These are phyloP conservation scores for Davidsoniella eucalypti DNA, from an alignment of 2,329 filamentous ascomycete genomes.

Conservation along the genomic window DNA sequence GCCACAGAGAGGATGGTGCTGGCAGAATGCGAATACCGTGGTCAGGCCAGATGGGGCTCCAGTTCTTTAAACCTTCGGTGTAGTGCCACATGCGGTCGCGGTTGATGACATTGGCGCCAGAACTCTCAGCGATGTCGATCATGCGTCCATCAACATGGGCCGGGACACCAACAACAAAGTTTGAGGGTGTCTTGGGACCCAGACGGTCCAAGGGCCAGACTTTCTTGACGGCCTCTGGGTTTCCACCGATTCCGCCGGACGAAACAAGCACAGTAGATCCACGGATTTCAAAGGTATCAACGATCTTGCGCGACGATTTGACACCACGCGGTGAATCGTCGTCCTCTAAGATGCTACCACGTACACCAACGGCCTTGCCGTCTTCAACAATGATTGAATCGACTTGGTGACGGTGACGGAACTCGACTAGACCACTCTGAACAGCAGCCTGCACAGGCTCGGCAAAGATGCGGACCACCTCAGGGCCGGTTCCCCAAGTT, in stretches of 20 bases:
- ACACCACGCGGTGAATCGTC: conserved; percentile 35
- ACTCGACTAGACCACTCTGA: conserved; percentile 34
- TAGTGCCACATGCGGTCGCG: conserved; percentile 52
- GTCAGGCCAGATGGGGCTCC: conserved; percentile 43
- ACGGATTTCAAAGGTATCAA: conserved; percentile 35
- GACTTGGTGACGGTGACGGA: conserved; percentile 39
- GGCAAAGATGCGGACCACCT: conserved; percentile 39
- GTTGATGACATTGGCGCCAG: conserved; percentile 40
- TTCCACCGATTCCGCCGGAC: conserved; percentile 43
- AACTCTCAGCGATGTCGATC: conserved; percentile 37
- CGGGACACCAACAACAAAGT: conserved; percentile 43
- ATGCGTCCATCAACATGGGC: conserved; percentile 49
- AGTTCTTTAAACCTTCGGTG: conserved; percentile 44
- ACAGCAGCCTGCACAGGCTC: conserved; percentile 38
- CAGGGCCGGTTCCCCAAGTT: conserved; percentile 44
- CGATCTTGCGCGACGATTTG: conserved; percentile 30
- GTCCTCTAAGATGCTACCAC: conserved; percentile 33
- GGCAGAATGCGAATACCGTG: conserved; percentile 46
- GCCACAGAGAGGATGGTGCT: conserved; percentile 44
- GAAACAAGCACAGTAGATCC: conserved; percentile 38
- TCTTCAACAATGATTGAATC: conserved; percentile 39
- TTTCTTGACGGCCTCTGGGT: conserved; percentile 41
- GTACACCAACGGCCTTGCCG: conserved; percentile 36
- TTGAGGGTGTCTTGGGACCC: conserved; percentile 36
- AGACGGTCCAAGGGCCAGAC: conserved; percentile 41